phyloP scores from a whole-genome alignment of 257 asterid species.

The Rhazya stricta region DNA sequence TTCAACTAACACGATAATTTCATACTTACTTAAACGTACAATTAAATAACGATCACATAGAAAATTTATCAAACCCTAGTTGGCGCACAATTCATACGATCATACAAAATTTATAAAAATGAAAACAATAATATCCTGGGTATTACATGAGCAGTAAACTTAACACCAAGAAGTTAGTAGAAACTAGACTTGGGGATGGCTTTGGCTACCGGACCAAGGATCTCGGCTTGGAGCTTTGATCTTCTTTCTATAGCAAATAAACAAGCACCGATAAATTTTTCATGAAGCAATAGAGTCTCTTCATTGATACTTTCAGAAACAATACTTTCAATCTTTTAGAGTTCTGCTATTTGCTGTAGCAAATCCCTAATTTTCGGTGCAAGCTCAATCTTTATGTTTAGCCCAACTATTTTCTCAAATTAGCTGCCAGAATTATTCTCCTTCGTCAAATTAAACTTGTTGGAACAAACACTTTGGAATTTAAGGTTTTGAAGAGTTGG shows the following conservation, averaged over 20 bases:
- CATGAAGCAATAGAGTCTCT: neutral
- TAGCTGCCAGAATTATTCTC: neutral
- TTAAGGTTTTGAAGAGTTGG: neutral
- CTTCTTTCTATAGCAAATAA: neutral
- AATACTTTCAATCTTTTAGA: neutral
- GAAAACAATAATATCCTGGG: too few relatives aligned
- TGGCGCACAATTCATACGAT: too few relatives aligned
- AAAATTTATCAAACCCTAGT: too few relatives aligned
- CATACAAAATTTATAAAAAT: too few relatives aligned
- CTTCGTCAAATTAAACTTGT: neutral
- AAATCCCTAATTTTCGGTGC: neutral
- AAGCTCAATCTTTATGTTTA: neutral
- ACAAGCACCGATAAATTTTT: too few relatives aligned
- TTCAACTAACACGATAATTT: too few relatives aligned
- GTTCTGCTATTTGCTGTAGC: neutral
- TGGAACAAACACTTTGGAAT: neutral
- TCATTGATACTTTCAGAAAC: neutral
- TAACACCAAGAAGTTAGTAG: neutral
- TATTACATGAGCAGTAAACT: neutral
- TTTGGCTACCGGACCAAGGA: neutral
- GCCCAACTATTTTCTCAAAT: neutral
- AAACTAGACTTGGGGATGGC: neutral
- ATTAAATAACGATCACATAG: too few relatives aligned
- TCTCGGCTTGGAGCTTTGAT: neutral
- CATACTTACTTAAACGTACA: too few relatives aligned